Evolutionary conservation across 805 yeast genomes (phyloP).

Genomic region (Priceomyces medius): DNA sequence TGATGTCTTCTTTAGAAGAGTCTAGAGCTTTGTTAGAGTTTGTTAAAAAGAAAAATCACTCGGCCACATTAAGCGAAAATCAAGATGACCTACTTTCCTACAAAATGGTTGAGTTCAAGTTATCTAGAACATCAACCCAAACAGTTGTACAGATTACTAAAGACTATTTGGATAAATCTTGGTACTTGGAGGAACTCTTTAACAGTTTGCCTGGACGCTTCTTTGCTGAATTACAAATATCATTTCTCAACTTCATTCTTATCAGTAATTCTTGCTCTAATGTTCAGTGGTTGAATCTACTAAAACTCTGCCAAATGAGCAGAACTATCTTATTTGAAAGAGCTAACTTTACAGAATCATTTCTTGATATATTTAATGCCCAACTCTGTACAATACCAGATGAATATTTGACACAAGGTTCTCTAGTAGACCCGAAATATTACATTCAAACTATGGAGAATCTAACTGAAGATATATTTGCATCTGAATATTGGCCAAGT

Average conservation of each 20-base stretch:
- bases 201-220: conserved; percentile 27
- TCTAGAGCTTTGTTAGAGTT: conserved; percentile 39
- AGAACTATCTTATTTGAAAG: conserved; percentile 20
- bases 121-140: conserved; percentile 27
- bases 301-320: conserved; percentile 41
- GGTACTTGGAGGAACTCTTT: conserved; percentile 48
- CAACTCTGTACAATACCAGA: conserved; percentile 44
- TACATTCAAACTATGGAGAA: conserved; percentile 19
- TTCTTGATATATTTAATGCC: conserved; percentile 27
- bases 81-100: conserved; percentile 37
- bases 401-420: conserved; percentile 33
- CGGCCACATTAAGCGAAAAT: conserved; percentile 20
- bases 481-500: conserved; percentile 8
- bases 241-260: conserved; percentile 47
- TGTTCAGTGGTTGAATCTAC: conserved; percentile 59
- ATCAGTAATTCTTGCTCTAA: conserved; percentile 65
- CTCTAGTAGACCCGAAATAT: conserved; percentile 18
- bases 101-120: conserved; percentile 41
- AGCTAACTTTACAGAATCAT: conserved; percentile 23
- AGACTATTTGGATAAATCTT: conserved; percentile 59
- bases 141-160: conserved; percentile 43
- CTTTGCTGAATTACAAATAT: conserved; percentile 55
- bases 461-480: conserved; percentile 15
- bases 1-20: conserved; percentile 53
- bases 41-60: conserved; percentile 22